These are phyloP conservation scores for Colletotrichum plurivorum DNA, from an alignment of 2,329 filamentous ascomycete genomes.

Conservation along the genomic window DNA sequence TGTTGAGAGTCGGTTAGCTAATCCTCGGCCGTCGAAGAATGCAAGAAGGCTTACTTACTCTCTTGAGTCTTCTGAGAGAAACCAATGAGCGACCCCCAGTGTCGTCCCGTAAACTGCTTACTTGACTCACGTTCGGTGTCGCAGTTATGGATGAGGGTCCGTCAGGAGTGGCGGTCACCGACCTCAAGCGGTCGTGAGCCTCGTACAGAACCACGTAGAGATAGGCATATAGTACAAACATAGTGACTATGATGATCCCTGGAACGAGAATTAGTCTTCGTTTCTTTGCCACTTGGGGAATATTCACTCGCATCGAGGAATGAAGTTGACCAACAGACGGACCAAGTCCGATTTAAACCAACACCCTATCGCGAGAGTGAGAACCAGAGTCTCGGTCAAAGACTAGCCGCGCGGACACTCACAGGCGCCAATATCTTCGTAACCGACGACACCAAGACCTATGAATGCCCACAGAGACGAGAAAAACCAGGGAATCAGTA, in stretches of 20 bases:
- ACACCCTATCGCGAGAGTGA: slow-evolving; percentile 46
- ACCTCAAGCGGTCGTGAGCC: slow-evolving; percentile 52
- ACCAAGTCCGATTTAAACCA: slow-evolving; percentile 57
- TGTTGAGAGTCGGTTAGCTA: slow-evolving; percentile 27
- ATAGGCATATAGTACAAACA: slow-evolving; percentile 54
- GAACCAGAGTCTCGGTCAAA: too few species aligned
- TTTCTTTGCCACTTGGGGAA: background rate
- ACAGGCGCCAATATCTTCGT: slow-evolving; percentile 52
- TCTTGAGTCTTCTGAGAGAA: slow-evolving; percentile 43
- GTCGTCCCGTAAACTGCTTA: slow-evolving; percentile 5
- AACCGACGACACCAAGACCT: slow-evolving; percentile 48
- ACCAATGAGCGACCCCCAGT: background rate
- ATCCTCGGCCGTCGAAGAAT: slow-evolving; percentile 13
- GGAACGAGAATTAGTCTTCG: background rate
- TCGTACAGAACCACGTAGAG: slow-evolving; percentile 56
- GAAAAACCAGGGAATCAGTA: slow-evolving; percentile 53
- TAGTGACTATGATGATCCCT: slow-evolving; percentile 54
- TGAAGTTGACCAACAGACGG: slow-evolving; percentile 57
- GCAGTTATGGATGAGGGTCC: slow-evolving; percentile 1
- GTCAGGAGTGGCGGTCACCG: slow-evolving; percentile 44
- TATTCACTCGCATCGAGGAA: slow-evolving; percentile 50
- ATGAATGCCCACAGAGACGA: slow-evolving; percentile 53
- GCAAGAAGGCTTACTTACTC: slow-evolving; percentile 38
- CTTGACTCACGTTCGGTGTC: slow-evolving; percentile 5
- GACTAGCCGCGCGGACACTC: background rate